Base-by-base conservation (phyloP, 163 green algal genomes). In the Coccomyxa subellipsoidea region DNA sequence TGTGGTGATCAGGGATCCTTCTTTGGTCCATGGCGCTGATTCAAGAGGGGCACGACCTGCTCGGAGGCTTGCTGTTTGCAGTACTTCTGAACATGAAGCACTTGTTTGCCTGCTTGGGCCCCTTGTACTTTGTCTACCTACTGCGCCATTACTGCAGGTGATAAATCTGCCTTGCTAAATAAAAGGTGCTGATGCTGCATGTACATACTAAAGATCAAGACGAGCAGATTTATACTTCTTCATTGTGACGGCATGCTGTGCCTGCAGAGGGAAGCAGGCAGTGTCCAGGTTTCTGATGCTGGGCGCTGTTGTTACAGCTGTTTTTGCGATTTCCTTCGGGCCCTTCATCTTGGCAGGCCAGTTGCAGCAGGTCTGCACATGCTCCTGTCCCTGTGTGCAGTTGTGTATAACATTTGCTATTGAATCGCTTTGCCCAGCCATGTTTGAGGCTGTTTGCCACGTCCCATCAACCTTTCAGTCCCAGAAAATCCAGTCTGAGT, bases 31-130 rank as follows among this genome's bases (percentile, higher is more conserved):
- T 98, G 7, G 77, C 86, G 3, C 75, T 92, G 21, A 78, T 92
- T 4, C 69, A 84, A 31, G 53, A 85, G 73, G 88, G 84, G 37
- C 81, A 75, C 0, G 79, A 92, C 76, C 77, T 98, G 23, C n/a
- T 85, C 0, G 85, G 53, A 1, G 94, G 83, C 6, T 32, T 91
- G 0, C 70, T 77, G 1, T 73, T 73, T 34, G 29, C 66, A n/a
- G 5, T 4, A 8, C 66, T 73, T 29, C 72, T 78, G 29, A 76
- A 95, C 85, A 80, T 96, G 79, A 99, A 99, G 91, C 96, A 99
- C 88, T 88, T 99, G 32, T 99, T 97, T 84, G 89, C 94, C 4
- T 94, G 94, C 76, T 89, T 93, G 7, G 96, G 85, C 4, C 96
- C 96, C 9, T 82, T 93, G 0, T 98, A 94, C 84, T 91, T 96